phyloP scores from a whole-genome alignment of 2,329 filamentous ascomycete genomes.

The Pseudopyrenochaeta lycopersici region DNA sequence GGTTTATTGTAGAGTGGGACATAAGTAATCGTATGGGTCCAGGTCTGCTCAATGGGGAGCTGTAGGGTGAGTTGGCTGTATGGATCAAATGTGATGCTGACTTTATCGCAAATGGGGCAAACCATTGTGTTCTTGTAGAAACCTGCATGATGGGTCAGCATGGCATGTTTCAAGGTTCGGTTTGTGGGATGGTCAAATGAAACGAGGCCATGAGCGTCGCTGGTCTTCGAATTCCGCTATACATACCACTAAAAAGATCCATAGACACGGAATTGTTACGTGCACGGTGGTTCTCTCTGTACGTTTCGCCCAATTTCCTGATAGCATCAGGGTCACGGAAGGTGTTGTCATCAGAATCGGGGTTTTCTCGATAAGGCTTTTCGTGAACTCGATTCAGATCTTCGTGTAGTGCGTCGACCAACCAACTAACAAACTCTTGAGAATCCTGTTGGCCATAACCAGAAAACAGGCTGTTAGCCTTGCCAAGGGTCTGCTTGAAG shows the following conservation, averaged over 20 bases:
- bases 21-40: constrained; percentile 78
- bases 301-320: constrained; percentile 82
- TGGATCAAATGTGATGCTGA: constrained; percentile 98
- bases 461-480: constrained; percentile 84
- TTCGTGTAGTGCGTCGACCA: constrained; percentile 93
- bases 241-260: constrained; percentile 84
- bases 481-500: constrained; percentile 85
- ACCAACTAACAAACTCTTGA: constrained; percentile 93
- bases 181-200: not conserved
- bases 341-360: constrained; percentile 97
- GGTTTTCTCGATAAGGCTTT: constrained; percentile 97
- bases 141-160: constrained; percentile 2
- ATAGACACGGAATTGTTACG: constrained; percentile 95
- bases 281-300: constrained; percentile 90
- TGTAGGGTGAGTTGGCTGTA: constrained; percentile 95
- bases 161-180: not conserved
- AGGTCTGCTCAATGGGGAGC: constrained; percentile 84
- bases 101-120: constrained; percentile 89
- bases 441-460: constrained; percentile 97
- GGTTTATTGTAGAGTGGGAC: constrained; percentile 78
- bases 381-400: constrained; percentile 92
- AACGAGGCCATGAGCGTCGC: not conserved
- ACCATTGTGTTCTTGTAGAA: constrained; percentile 98
- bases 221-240: not conserved
- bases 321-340: constrained; percentile 83